Percentiles rank a stretch among this genome's conserved stretches.
phyloP scores from a whole-genome alignment of 2,329 filamentous ascomycete species.

The Arthrobotrys megalospora region DNA sequence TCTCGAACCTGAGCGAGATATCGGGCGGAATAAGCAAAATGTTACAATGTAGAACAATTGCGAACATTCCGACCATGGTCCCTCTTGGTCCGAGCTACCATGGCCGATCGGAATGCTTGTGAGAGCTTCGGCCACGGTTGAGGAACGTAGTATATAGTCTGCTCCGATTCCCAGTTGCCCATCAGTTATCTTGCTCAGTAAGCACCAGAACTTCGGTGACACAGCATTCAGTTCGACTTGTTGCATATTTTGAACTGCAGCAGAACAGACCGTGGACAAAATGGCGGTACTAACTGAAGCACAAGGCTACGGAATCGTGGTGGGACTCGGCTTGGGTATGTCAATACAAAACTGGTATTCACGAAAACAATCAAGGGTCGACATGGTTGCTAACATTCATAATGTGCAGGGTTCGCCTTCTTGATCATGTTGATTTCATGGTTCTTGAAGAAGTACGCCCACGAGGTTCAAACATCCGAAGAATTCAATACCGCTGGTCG shows the following conservation, averaged over 20 bases:
- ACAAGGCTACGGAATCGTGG: slow-evolving; percentile 59
- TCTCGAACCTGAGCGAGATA: slow-evolving; percentile 49
- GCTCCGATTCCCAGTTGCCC: slow-evolving; percentile 31
- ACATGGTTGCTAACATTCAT: slow-evolving; percentile 10
- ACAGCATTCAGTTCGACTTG: slow-evolving; percentile 39
- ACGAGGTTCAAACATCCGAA: slow-evolving; percentile 89
- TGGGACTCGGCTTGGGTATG: slow-evolving; percentile 57
- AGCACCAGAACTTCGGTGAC: slow-evolving; percentile 37
- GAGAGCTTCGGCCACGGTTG: slow-evolving; percentile 35
- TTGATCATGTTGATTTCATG: slow-evolving; percentile 61
- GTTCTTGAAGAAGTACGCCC: slow-evolving; percentile 59
- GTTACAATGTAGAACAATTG: slow-evolving; percentile 42
- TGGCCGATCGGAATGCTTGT: slow-evolving; percentile 39
- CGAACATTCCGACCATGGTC: slow-evolving; percentile 37
- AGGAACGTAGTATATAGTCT: slow-evolving; percentile 56
- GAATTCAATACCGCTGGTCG: slow-evolving; percentile 77
- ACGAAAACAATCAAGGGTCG: background rate
- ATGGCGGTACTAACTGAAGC: slow-evolving; percentile 52
- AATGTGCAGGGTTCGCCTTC: slow-evolving; percentile 52
- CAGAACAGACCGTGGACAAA: slow-evolving; percentile 39
- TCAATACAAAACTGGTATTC: background rate
- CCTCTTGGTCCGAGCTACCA: slow-evolving; percentile 30
- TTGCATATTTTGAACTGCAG: slow-evolving; percentile 42
- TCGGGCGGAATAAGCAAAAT: slow-evolving; percentile 51
- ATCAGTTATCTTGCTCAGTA: slow-evolving; percentile 38